Evolutionary conservation across 495 filamentous ascomycete genomes (phyloP).

Genomic region (Cercophora sp.): DNA sequence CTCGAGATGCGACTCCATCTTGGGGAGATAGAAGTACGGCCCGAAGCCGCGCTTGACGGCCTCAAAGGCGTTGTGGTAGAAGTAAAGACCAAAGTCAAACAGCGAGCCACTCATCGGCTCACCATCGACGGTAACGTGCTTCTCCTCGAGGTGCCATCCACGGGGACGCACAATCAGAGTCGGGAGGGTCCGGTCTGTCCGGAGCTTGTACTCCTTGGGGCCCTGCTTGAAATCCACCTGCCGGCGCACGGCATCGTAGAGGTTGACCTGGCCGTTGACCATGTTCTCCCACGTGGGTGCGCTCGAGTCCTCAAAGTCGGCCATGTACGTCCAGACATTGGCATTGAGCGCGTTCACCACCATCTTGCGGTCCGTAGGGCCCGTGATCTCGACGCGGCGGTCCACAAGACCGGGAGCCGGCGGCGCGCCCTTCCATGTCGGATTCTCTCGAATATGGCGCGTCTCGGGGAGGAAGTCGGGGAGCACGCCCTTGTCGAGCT

Average conservation of each 20-base stretch:
- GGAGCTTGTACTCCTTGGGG: conserved; percentile 93
- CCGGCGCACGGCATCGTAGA: conserved; percentile 93
- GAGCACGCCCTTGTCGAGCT: conserved; percentile 88
- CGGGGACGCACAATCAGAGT: conserved; percentile 84
- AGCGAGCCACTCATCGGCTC: conserved; percentile 90
- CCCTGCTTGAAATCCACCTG: conserved; percentile 97
- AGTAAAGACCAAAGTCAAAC: conserved; percentile 98
- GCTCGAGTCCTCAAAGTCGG: conserved; percentile 96
- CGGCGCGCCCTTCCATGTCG: conserved; percentile 89
- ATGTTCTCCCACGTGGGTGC: conserved; percentile 99
- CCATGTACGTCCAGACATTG: conserved; percentile 99
- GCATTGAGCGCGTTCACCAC: conserved; percentile 97
- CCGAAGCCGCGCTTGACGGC: conserved; percentile 77
- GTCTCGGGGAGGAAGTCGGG: conserved; percentile 97
- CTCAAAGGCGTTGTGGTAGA: conserved; percentile 97
- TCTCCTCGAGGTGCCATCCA: conserved; percentile 96
- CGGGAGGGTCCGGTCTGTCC: conserved; percentile 74
- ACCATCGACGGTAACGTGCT: conserved; percentile 94
- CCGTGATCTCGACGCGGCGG: conserved; percentile 97
- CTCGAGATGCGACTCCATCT: conserved; percentile 99
- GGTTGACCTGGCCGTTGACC: conserved; percentile 96
- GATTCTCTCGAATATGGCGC: conserved; percentile 89
- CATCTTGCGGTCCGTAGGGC: conserved; percentile 98
- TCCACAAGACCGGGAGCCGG: conserved; percentile 93
- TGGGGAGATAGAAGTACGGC: conserved; percentile 99